Evolutionary conservation across 768 basidiomycete genomes (phyloP).

Genomic region (Suillus subalutaceus): DNA sequence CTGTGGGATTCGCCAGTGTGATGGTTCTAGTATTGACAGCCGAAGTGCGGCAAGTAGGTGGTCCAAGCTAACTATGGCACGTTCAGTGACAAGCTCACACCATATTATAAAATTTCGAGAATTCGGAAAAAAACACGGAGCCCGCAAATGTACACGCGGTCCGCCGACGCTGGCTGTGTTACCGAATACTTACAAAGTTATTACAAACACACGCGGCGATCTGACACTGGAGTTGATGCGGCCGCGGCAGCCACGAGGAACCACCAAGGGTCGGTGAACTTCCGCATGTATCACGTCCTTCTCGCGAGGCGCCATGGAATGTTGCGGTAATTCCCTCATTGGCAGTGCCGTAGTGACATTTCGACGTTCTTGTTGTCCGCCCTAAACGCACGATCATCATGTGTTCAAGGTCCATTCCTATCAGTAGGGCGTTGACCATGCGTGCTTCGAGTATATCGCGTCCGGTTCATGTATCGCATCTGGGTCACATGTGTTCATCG

Average conservation of each 20-base stretch:
- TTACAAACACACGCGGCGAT: not conserved
- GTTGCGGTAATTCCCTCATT: not conserved
- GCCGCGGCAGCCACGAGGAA: not conserved
- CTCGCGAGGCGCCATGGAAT: not conserved
- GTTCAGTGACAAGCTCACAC: not conserved
- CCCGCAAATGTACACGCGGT: not conserved
- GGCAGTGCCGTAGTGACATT: not conserved
- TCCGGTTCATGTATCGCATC: not conserved
- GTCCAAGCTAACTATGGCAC: not conserved
- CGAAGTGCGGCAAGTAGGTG: not conserved
- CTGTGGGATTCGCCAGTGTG: not conserved
- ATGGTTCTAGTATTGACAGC: not conserved
- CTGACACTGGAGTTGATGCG: constrained; percentile 1
- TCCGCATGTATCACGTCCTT: not conserved
- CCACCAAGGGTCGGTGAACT: not conserved
- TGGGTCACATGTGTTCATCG: not conserved
- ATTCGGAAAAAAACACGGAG: not conserved
- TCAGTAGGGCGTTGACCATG: not conserved
- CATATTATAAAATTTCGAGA: not conserved
- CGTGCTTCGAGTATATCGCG: not conserved
- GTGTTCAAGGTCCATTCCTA: not conserved
- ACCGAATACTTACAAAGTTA: not conserved
- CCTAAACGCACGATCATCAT: constrained; percentile 3
- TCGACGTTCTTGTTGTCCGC: not conserved
- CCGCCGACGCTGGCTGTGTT: not conserved